Conservation (phyloP, 345 rosid genomes). For the Psidium guajava region DNA sequence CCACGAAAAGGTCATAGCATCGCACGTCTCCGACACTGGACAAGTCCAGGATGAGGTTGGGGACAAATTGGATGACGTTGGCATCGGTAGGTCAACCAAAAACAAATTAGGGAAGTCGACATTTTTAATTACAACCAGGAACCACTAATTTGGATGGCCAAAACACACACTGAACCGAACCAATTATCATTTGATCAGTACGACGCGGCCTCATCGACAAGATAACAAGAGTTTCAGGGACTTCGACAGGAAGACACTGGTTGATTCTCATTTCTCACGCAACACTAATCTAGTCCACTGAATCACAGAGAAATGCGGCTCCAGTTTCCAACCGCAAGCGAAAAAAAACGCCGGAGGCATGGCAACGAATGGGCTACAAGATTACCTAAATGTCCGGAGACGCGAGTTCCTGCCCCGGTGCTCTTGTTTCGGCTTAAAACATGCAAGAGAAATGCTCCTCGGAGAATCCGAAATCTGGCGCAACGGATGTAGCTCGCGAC, state of each 20-base stretch:
- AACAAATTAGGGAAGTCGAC: background rate
- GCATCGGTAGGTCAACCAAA: background rate
- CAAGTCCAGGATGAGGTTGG: background rate
- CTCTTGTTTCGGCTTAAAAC: background rate
- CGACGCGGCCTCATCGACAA: background rate
- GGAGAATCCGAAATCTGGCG: background rate
- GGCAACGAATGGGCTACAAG: background rate
- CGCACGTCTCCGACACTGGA: background rate
- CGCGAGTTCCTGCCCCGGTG: background rate
- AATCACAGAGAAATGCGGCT: background rate
- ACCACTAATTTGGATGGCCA: background rate
- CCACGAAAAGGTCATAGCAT: background rate
- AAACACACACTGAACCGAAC: background rate
- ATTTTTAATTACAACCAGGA: background rate
- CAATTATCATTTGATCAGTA: background rate
- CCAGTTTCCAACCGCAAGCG: background rate
- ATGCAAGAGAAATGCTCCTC: background rate
- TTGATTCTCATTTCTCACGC: background rate
- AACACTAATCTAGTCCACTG: background rate
- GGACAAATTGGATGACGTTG: background rate
- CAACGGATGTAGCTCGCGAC: background rate
- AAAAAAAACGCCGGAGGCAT: background rate
- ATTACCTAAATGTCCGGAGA: background rate
- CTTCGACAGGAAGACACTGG: background rate
- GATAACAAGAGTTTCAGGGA: background rate